Evolutionary conservation across 768 basidiomycete genomes (phyloP), one percentile per base, ranked within the genome.

Genomic region (Naganishia onofrii): DNA sequence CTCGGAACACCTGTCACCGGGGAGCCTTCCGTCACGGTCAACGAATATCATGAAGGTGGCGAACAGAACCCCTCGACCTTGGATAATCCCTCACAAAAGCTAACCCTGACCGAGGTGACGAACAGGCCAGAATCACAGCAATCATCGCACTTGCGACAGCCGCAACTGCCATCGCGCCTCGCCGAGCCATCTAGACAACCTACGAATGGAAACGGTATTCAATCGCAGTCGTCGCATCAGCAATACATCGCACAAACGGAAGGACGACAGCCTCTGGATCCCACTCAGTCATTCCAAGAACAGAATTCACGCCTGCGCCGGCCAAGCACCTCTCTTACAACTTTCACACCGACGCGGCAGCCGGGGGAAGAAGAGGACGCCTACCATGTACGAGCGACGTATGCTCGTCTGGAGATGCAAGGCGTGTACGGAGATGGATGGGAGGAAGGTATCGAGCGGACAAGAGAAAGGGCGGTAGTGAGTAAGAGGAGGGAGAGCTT

Each of bases 341-440:
- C 3, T 7, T 42, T 26, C 36, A 44, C 46, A 1, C 73, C 73
- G 2, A 66, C 69, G 13, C 79, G 77, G 63, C 76, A 79, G 36
- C 78, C 79, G 15, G 78, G 78, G 13, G 79, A 80, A 71, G 81
- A 82, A 68, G 72, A 73, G 23, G 81, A 82, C 70, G 79, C 81
- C 7, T 82, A 75, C 65, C 76, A 79, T 68, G 77, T 82, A 5
- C 72, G 81, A 19, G 80, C 79, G 0, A 82, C 81, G 3, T 82
- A 97, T 78, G 95, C 93, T 0, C 86, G 90, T 72, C 85, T 98
- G n/a, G 92, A 97, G 58, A 82, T 86, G 12, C 86, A 86, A 52
- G 95, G 95, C n/a, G 94, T 97, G 44, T 90, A 87, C 77, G 93
- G 94, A 2, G 95, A 98, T 77, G 95, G 95, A 0, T 92, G 88